These are phyloP conservation scores for Fusarium denticulatum DNA, from an alignment of 2,329 filamentous ascomycete genomes.

Conservation along the genomic window DNA sequence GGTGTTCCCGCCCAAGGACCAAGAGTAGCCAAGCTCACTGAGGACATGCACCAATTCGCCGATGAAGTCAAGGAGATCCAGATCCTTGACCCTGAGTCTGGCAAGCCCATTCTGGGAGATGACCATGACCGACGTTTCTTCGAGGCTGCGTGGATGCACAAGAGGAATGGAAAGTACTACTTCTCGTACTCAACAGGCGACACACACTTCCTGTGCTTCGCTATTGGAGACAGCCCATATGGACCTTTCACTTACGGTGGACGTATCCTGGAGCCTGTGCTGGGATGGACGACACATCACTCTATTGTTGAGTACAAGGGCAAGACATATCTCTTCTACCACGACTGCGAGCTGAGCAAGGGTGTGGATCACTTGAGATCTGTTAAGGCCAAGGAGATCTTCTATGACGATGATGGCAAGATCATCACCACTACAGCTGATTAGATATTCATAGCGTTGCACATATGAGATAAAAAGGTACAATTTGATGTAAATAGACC, in stretches of 20 bases:
- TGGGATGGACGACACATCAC: conserved; percentile 86
- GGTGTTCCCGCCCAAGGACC: conserved; percentile 70
- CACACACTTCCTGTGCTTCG: conserved; percentile 78
- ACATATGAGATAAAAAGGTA: neutral
- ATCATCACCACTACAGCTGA: conserved; percentile 58
- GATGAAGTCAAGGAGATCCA: conserved; percentile 66
- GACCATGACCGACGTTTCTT: conserved; percentile 83
- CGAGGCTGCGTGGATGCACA: conserved; percentile 84
- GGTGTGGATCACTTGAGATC: conserved; percentile 77
- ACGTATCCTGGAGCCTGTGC: conserved; percentile 76
- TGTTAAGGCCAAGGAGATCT: conserved; percentile 80
- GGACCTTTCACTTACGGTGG: conserved; percentile 80
- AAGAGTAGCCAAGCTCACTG: conserved; percentile 70
- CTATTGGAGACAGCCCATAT: conserved; percentile 69
- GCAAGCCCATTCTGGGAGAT: conserved; percentile 67
- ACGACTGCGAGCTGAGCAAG: conserved; percentile 74
- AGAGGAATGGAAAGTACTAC: conserved; percentile 75
- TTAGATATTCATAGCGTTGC: neutral
- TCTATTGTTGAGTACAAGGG: conserved; percentile 78
- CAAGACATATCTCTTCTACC: conserved; percentile 80
- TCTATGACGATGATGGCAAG: conserved; percentile 73
- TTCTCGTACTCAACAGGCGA: conserved; percentile 83
- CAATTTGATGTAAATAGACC: neutral
- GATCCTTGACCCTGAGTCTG: conserved; percentile 71
- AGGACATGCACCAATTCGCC: conserved; percentile 73